Base-by-base conservation (phyloP, 1,284 basidiomycete genomes). In the Fistulinella cinereoalba region DNA sequence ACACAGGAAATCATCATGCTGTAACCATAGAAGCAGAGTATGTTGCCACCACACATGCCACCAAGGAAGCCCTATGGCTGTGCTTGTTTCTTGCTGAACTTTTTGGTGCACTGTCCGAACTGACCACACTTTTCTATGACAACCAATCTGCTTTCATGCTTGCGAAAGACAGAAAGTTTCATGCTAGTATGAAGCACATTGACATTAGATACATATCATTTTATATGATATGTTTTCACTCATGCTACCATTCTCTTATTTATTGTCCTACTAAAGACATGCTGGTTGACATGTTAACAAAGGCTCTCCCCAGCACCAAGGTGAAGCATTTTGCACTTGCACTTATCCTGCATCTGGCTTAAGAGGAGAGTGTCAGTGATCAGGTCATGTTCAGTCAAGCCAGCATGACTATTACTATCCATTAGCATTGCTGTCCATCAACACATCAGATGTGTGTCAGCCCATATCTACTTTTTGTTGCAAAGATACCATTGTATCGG, bases 341-440 rank as follows among this genome's bases (percentile, higher is more conserved):
- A 7, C 37, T 47, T 4, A 29, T 40, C 13, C 36, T 47, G 12
- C 18, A 13, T 23, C 1, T 28, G 3, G 41, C 19, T 47, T 47
- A 37, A 47, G 46, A n/a, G 41, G 46, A 37, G 45, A 46, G 40
- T 47, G 34, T 42, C 21, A 18, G 29, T n/a, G n/a, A n/a, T n/a
- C n/a, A n/a, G n/a, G n/a, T n/a, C n/a, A n/a, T n/a, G n/a, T n/a
- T n/a, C n/a, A n/a, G n/a, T n/a, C n/a, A n/a, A n/a, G n/a, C n/a
- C n/a, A n/a, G n/a, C n/a, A n/a, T n/a, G n/a, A n/a, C n/a, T n/a
- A n/a, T n/a, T n/a, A n/a, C n/a, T n/a, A n/a, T n/a, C n/a, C n/a
- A n/a, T n/a, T n/a, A n/a, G n/a, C n/a, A n/a, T n/a, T n/a, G n/a
- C n/a, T n/a, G n/a, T n/a, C n/a, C n/a, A n/a, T n/a, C n/a, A n/a